A percentile compares a stretch with the other conserved stretches of the same genome.
phyloP scores from a whole-genome alignment of 306 rosid species.

The Cucumis melo region DNA sequence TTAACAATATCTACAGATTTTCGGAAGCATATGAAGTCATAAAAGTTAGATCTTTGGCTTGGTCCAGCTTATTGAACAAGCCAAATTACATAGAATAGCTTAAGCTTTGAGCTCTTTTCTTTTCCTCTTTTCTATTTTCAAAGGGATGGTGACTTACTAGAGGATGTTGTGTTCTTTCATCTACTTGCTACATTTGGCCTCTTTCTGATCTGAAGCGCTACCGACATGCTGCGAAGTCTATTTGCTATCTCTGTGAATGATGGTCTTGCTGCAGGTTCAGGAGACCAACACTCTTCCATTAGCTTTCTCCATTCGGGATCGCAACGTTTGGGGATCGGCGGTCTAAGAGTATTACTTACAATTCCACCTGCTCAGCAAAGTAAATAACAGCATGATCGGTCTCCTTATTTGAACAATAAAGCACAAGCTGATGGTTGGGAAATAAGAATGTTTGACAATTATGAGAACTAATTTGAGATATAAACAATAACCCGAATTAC shows the following conservation, averaged over 20 bases:
- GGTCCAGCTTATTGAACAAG: not conserved
- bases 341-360: slow-evolving; percentile 78
- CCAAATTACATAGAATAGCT: not conserved
- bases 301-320: slow-evolving; percentile 67
- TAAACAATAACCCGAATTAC: no score
- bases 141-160: not conserved
- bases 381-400: slow-evolving; percentile 1
- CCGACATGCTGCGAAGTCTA: slow-evolving; percentile 60
- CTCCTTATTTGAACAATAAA: not conserved
- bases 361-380: slow-evolving; percentile 53
- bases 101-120: not conserved
- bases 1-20: not conserved
- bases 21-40: not conserved
- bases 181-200: slow-evolving; percentile 12
- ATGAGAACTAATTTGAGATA: not conserved
- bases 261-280: slow-evolving; percentile 68
- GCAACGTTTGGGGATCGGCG: slow-evolving; percentile 71
- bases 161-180: not conserved
- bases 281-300: slow-evolving; percentile 91
- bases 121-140: not conserved
- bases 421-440: no score
- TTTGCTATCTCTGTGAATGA: slow-evolving; percentile 59
- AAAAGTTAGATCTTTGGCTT: not conserved
- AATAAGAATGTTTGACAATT: not conserved
- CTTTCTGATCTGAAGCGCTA: slow-evolving; percentile 36